These are phyloP conservation scores for Pyrenochaeta sp. DNA, from an alignment of 2,329 filamentous ascomycete species.

Conservation along the genomic window DNA sequence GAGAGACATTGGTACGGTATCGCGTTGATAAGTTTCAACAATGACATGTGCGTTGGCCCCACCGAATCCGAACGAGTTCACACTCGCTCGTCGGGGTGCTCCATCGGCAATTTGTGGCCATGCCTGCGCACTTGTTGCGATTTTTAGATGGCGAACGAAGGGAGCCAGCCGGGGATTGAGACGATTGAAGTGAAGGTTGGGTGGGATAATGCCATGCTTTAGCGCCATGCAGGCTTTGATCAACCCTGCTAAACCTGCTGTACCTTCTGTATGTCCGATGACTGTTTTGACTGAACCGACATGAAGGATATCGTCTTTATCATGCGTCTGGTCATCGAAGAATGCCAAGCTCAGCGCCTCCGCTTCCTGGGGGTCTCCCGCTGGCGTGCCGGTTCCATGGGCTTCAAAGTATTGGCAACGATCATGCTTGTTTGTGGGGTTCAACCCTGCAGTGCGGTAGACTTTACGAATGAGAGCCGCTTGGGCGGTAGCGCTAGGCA, in stretches of 20 bases:
- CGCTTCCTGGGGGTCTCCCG: constrained; percentile 39
- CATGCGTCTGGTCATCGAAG: neutral
- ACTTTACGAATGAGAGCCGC: constrained; percentile 45
- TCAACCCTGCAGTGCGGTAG: constrained; percentile 48
- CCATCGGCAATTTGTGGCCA: constrained; percentile 19
- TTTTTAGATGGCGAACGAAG: constrained; percentile 13
- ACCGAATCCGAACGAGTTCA: constrained; percentile 37
- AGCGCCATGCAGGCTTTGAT: constrained; percentile 48
- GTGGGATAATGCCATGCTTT: constrained; percentile 35
- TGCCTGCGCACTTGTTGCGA: constrained; percentile 6
- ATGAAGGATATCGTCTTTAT: constrained; percentile 8
- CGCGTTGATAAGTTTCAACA: constrained; percentile 19
- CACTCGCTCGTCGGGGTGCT: constrained; percentile 18
- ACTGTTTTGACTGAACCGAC: constrained; percentile 48
- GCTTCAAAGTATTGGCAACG: constrained; percentile 31
- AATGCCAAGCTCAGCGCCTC: constrained; percentile 21
- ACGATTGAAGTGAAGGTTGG: constrained; percentile 44
- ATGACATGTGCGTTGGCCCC: constrained; percentile 38
- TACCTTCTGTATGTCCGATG: constrained; percentile 54
- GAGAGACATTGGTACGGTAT: neutral
- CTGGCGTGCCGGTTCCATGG: constrained; percentile 25
- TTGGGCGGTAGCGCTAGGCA: constrained; percentile 48
- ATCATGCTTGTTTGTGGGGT: constrained; percentile 14
- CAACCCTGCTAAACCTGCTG: constrained; percentile 49
- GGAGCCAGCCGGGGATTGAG: constrained; percentile 36